Evolutionary conservation across 768 basidiomycete genomes (phyloP), one percentile per base, ranked within the genome.

Genomic region (Auriscalpium orientale): DNA sequence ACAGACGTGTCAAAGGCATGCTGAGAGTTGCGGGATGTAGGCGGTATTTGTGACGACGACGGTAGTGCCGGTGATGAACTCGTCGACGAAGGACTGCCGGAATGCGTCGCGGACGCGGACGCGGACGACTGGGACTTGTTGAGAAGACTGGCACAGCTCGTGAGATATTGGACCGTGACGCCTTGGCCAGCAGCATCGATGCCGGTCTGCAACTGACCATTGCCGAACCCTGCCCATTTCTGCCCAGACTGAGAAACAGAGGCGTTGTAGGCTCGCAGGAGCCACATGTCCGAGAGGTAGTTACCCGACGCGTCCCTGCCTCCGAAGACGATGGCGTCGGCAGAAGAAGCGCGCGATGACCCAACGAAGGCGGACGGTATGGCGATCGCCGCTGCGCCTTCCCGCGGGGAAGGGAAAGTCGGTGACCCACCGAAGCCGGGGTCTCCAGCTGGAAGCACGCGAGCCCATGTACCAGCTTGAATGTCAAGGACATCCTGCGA

Each of bases 251-350:
- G 60, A n/a, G 78, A 78, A 54, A 88, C 64, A 35, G 76, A 68
- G n/a, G 76, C 84, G 58, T 77, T 75, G 68, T 91, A 91, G 4
- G 87, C 79, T 53, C 90, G 75, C 58, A 92, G 74, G 8, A 92
- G 67, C 90, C 90, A 92, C 11, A 92, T 65, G 55, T 92, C 90
- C 43, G 82, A 78, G 4, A 90, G 74, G 64, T 87, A 84, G 22
- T 73, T 79, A 13, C 89, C 89, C 54, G 72, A 66, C 46, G 74
- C 72, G 65, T 89, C 87, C 61, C 79, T 78, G 43, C 90, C 90
- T 36, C 90, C 90, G 60, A 89, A 92, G 10, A 91, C 80, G 46
- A 92, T 77, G 16, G 81, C 85, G 65, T 92, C 90, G 22, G 87
- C 75, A 18, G 78, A 79, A 18, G 62, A 62, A 21, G 63, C 66